Conservation (phyloP, 2,329 filamentous ascomycete species). For the Penicillium decumbens region DNA sequence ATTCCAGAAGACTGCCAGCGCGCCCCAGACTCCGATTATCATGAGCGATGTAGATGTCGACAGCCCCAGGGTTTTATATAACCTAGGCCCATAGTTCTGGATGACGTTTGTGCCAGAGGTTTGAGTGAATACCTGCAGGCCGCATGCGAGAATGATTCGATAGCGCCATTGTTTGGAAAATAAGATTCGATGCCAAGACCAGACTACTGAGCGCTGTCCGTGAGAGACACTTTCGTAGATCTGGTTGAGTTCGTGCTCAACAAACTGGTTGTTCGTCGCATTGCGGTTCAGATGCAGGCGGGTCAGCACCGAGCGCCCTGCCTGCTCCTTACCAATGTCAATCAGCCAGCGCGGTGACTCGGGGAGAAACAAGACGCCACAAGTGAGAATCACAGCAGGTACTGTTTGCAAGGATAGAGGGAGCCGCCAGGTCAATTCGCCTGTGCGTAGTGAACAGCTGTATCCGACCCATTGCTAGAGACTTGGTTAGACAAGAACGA, state of each 20-base stretch:
- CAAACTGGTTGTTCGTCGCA: slow-evolving; percentile 28
- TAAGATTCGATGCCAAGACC: slow-evolving; percentile 42
- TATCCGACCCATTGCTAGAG: slow-evolving; percentile 50
- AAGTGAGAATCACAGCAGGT: slow-evolving; percentile 38
- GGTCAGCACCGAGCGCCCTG: slow-evolving; percentile 33
- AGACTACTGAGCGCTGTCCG: slow-evolving; percentile 33
- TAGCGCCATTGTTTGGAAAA: slow-evolving; percentile 44
- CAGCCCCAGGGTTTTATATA: slow-evolving; percentile 46
- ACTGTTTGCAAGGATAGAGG: slow-evolving; percentile 35
- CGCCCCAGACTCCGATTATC: slow-evolving; percentile 51
- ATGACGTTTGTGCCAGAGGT: slow-evolving; percentile 48
- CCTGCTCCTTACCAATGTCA: slow-evolving; percentile 35
- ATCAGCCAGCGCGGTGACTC: slow-evolving; percentile 38
- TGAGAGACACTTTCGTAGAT: slow-evolving; percentile 41
- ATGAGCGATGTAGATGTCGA: slow-evolving; percentile 45
- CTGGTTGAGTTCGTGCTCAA: slow-evolving; percentile 42
- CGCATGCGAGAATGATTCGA: slow-evolving; percentile 46
- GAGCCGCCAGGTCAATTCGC: slow-evolving; percentile 35
- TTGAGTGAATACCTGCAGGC: slow-evolving; percentile 48
- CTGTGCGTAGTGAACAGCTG: slow-evolving; percentile 35
- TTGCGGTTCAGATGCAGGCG: slow-evolving; percentile 30
- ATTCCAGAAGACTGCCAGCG: slow-evolving; percentile 48
- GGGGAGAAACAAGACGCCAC: slow-evolving; percentile 32
- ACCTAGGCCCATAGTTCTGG: slow-evolving; percentile 42
- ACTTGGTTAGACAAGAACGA: neutral